Percentiles rank a stretch among this genome's conserved stretches.
Evolutionary conservation across 345 rosid genomes (phyloP).

Genomic region (Populus alba): DNA sequence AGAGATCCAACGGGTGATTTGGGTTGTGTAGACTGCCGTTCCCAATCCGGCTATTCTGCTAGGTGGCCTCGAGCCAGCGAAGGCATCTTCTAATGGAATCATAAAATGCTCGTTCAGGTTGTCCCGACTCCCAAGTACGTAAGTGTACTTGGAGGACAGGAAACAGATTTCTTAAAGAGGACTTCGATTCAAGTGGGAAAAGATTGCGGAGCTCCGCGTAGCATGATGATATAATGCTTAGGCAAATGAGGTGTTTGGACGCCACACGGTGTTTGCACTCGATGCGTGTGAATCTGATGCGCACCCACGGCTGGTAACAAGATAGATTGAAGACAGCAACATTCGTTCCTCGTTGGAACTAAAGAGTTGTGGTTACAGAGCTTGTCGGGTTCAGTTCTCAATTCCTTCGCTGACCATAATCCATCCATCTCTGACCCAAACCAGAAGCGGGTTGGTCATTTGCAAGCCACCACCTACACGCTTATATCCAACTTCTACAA

Average conservation of each 20-base stretch:
- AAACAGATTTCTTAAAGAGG: background rate
- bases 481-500: background rate
- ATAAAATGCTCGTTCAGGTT: background rate
- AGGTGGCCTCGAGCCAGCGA: background rate
- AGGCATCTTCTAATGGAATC: background rate
- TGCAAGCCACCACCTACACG: background rate
- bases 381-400: background rate
- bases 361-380: background rate
- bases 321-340: background rate
- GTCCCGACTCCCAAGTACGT: background rate
- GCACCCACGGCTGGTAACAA: no score
- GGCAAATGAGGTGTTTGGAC: no score
- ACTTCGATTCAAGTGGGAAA: background rate
- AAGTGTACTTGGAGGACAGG: background rate
- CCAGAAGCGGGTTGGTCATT: background rate
- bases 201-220: background rate
- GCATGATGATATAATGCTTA: no score
- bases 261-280: no score
- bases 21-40: background rate
- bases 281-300: no score
- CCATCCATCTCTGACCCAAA: background rate
- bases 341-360: background rate
- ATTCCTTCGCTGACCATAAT: background rate
- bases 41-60: background rate
- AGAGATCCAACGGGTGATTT: background rate